Conservation (phyloP, 768 basidiomycete genomes). For the Suillus hirtellus region DNA sequence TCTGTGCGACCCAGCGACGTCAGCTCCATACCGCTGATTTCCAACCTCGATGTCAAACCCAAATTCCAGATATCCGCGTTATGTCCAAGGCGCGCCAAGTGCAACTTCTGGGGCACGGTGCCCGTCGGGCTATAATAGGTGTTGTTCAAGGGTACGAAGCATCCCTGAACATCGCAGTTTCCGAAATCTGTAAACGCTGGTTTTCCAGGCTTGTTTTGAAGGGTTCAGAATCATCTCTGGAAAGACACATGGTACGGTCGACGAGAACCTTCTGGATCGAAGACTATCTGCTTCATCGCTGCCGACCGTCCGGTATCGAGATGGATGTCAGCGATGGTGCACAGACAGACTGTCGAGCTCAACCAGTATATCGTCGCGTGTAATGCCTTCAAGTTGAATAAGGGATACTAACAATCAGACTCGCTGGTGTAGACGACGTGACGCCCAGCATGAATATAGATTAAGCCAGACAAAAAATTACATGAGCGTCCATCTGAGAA, state of each 20-base stretch:
- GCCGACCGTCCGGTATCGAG: neutral
- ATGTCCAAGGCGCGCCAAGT: constrained; percentile 19
- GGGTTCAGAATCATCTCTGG: neutral
- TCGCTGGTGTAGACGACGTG: neutral
- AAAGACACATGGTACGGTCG: neutral
- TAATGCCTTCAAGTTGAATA: neutral
- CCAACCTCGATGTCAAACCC: constrained; percentile 20
- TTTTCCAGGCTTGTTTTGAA: neutral
- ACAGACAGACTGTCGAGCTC: neutral
- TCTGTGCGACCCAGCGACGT: neutral
- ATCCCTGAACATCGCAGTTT: neutral
- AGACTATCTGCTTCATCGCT: neutral
- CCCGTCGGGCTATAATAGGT: constrained; percentile 10
- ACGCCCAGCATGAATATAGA: neutral
- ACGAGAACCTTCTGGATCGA: neutral
- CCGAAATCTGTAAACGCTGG: neutral
- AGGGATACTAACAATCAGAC: neutral
- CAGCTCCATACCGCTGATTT: neutral
- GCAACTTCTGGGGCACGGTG: constrained; percentile 25
- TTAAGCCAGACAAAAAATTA: neutral
- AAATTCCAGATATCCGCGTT: constrained; percentile 27
- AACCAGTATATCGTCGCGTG: neutral
- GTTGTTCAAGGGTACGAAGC: neutral
- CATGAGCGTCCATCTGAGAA: neutral
- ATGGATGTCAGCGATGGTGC: too few relatives aligned